These are phyloP conservation scores for Phytophthora uliginosa DNA, from an alignment of 352 stramenopile species.

Conservation along the genomic window DNA sequence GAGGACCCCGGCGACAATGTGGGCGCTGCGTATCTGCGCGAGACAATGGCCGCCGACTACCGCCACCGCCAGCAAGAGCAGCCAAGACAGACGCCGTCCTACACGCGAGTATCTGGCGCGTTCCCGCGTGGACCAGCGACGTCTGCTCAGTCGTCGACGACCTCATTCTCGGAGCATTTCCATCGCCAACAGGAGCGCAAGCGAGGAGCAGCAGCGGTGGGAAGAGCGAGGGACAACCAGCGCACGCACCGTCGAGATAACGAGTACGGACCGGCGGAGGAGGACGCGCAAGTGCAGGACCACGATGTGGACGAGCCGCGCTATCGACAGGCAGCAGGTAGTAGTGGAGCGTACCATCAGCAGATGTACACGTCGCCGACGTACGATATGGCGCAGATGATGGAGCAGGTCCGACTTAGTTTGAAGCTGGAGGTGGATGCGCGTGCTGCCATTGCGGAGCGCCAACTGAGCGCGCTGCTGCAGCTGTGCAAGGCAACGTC, in stretches of 20 bases:
- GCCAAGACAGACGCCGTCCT: slow-evolving; percentile 24
- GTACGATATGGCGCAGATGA: slow-evolving; percentile 88
- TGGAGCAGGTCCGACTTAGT: slow-evolving; percentile 86
- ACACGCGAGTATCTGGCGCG: slow-evolving; percentile 24
- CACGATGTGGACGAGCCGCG: slow-evolving; percentile 17
- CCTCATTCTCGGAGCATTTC: slow-evolving; percentile 62
- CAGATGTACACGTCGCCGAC: slow-evolving; percentile 77
- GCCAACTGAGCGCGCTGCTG: slow-evolving; percentile 79
- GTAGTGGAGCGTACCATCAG: slow-evolving; percentile 25
- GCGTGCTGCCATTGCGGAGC: slow-evolving; percentile 77
- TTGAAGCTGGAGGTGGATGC: slow-evolving; percentile 88
- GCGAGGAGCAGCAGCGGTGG: slow-evolving; percentile 11
- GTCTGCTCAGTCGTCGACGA: slow-evolving; percentile 7
- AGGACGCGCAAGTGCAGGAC: slow-evolving; percentile 31
- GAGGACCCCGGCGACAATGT: slow-evolving; percentile 34
- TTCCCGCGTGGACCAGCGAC: slow-evolving; percentile 20
- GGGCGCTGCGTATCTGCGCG: slow-evolving; percentile 44
- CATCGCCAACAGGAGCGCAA: slow-evolving; percentile 62
- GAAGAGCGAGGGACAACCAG: slow-evolving; percentile 46
- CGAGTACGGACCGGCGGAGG: slow-evolving; percentile 22
- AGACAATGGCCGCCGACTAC: slow-evolving; percentile 42
- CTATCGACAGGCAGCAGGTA: slow-evolving; percentile 1
- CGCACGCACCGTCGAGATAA: slow-evolving; percentile 26
- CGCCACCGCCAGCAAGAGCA: slow-evolving; percentile 20
- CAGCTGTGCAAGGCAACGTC: slow-evolving; percentile 80